Base-by-base conservation (phyloP, 2,329 filamentous ascomycete genomes). In the Xylaria sp. region DNA sequence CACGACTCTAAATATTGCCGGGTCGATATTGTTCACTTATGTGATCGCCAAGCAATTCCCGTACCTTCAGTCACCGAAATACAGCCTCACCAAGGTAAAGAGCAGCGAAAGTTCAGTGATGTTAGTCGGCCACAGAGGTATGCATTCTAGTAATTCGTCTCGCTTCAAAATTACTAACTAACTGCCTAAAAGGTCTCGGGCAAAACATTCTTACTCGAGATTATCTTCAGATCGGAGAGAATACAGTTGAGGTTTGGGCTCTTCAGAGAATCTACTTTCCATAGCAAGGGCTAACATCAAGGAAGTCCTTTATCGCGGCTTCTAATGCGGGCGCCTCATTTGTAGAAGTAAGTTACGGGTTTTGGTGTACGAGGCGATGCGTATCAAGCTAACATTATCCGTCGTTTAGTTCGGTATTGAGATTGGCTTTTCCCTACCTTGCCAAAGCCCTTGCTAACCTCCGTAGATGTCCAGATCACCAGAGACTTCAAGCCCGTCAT, bases 391-490 rank as follows among this genome's bases (percentile, higher is more conserved):
- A 27, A 55, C 36, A 53, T n/a, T 22, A 3, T 15, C 29, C 22
- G 17, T 55, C 25, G 6, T 29, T 36, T 55, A 55, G 51, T 55
- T 55, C n/a, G 51, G 36, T 42, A 55, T 11, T 42, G 11, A 7
- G 29, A 17, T 25, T 39, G 9, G 50, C 7, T 5, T 27, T 42
- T n/a, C 5, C 22, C 17, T 11, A 3, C 13, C 22, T 39, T 55
- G 10, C 5, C 33, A 11, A 5, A 9, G 20, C 7, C 3, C 5
- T 29, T 17, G 6, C 51, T 55, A 42, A 55, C 22, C n/a, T 29
- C 25, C 9, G 22, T 9, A 70, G 81, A 82, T 71, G 75, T 81
- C 1, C 81, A 82, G 66, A 69, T 82, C 17, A 82, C 81, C 1
- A 77, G 76, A 68, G 81, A 82, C 55, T 70, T 76, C 42, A 71